phyloP scores from a whole-genome alignment of 116 monocot genomes.

The Posidonia oceanica region DNA sequence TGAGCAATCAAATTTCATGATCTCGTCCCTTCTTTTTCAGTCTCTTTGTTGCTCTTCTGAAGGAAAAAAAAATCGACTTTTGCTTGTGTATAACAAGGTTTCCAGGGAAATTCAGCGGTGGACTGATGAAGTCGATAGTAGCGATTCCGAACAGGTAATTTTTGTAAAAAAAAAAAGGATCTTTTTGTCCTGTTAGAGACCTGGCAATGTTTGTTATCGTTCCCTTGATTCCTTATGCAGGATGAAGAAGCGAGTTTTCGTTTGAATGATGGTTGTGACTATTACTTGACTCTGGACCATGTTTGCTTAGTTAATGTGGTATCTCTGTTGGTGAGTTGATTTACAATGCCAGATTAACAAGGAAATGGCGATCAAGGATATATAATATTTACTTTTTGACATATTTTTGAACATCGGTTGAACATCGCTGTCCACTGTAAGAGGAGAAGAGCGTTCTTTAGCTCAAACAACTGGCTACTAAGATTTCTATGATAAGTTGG shows the following conservation, averaged over 20 bases:
- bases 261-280: neutral
- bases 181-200: neutral
- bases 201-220: neutral
- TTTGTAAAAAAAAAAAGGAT: neutral
- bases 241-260: neutral
- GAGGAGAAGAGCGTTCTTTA: too few relatives aligned
- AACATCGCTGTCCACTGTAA: too few relatives aligned
- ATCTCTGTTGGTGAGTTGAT: constrained; percentile 35
- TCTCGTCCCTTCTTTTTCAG: neutral
- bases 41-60: neutral
- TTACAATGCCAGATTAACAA: too few relatives aligned
- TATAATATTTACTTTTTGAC: neutral
- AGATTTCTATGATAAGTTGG: too few relatives aligned
- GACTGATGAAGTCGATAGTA: neutral
- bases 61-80: neutral
- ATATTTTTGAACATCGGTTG: too few relatives aligned
- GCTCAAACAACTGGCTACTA: too few relatives aligned
- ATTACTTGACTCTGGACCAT: neutral
- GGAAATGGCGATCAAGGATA: neutral
- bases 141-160: constrained; percentile 7
- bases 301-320: constrained; percentile 42
- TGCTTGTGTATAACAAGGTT: constrained; percentile 12
- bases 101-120: constrained; percentile 21
- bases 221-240: constrained; percentile 2
- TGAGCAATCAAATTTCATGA: constrained; percentile 3